phyloP scores from a whole-genome alignment of 164 flowering plant genomes.

The Protea cynaroides region DNA sequence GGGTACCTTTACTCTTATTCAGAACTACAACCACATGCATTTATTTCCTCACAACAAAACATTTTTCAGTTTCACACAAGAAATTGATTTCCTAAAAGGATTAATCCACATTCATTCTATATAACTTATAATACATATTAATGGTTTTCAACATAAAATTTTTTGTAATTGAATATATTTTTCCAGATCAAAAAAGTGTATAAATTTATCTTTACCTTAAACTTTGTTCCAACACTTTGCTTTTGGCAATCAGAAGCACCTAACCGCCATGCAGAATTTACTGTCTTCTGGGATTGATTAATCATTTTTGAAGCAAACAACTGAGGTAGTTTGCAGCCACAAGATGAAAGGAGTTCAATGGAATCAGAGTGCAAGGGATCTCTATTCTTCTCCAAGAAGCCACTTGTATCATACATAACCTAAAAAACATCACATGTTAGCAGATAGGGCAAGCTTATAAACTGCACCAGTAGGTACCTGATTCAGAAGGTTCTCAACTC shows the following conservation, averaged over 20 bases:
- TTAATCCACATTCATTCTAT: no score
- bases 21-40: no score
- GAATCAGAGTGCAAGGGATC: slow-evolving; percentile 59
- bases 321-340: slow-evolving; percentile 44
- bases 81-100: no score
- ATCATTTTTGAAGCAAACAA: slow-evolving; percentile 48
- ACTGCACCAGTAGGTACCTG: neutral
- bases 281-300: slow-evolving; percentile 27
- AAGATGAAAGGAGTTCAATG: slow-evolving; percentile 62
- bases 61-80: no score
- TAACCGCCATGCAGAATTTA: slow-evolving; percentile 16
- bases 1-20: no score
- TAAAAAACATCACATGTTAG: slow-evolving; percentile 15
- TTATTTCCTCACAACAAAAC: no score
- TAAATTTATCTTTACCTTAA: slow-evolving; percentile 48
- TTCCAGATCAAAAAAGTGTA: no score
- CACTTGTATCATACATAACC: slow-evolving; percentile 80
- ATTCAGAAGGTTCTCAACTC: neutral
- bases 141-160: no score
- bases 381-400: slow-evolving; percentile 91
- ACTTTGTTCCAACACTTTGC: slow-evolving; percentile 69
- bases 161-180: no score
- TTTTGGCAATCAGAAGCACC: slow-evolving; percentile 39
- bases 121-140: no score
- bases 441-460: neutral